Percentiles rank a stretch among this genome's conserved stretches.
Conservation (phyloP, 208 protist genomes). For the Polymyxa betae region DNA sequence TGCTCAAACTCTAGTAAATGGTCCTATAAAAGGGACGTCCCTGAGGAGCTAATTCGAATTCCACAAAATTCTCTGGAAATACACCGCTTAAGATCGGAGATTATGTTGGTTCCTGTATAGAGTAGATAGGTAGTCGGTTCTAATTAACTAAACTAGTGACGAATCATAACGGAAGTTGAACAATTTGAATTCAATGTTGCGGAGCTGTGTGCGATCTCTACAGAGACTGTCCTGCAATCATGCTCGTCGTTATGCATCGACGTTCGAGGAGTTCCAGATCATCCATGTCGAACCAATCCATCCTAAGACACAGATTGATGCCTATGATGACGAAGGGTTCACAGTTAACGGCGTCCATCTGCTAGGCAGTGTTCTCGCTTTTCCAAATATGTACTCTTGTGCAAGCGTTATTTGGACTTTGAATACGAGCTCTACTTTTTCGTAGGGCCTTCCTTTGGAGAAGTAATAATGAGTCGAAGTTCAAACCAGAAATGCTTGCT, state of each 20-base stretch:
- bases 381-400: background rate
- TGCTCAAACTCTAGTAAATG: too few relatives aligned
- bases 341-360: background rate
- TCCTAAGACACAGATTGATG: background rate
- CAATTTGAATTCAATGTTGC: background rate
- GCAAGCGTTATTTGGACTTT: background rate
- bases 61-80: too few relatives aligned
- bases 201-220: background rate
- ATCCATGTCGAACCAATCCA: background rate
- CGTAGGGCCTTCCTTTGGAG: background rate
- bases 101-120: too few relatives aligned
- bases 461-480: background rate
- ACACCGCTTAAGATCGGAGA: too few relatives aligned
- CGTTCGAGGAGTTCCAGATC: background rate
- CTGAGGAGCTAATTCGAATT: too few relatives aligned
- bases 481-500: background rate
- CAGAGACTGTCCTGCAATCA: background rate
- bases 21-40: too few relatives aligned
- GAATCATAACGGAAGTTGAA: too few relatives aligned
- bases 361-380: background rate
- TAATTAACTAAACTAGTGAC: too few relatives aligned
- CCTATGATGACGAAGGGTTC: background rate
- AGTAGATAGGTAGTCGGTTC: too few relatives aligned
- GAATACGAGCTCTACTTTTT: background rate
- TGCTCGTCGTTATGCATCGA: background rate